phyloP scores from a whole-genome alignment of 2,329 filamentous ascomycete species.

The Colletotrichum trifolii region DNA sequence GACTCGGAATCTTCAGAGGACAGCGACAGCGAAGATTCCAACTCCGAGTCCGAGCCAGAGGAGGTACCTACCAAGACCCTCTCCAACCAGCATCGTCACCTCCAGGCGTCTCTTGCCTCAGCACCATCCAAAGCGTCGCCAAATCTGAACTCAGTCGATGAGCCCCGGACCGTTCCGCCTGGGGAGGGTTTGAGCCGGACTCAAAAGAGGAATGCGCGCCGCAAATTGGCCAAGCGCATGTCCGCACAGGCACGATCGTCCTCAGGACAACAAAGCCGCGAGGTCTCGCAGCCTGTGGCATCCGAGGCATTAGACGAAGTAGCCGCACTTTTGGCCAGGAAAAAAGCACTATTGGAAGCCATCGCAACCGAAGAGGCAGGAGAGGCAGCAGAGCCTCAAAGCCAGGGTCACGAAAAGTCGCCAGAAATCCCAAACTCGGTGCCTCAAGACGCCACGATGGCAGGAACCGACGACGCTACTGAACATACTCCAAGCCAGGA shows the following conservation, averaged over 20 bases:
- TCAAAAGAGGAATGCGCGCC: constrained; percentile 63
- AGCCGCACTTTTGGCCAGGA: constrained; percentile 50
- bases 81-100: constrained; percentile 16
- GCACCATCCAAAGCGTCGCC: constrained; percentile 16
- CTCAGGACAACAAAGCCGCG: constrained; percentile 1
- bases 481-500: not conserved
- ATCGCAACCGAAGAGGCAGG: constrained; percentile 36
- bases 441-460: constrained; percentile 5
- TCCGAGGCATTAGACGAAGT: constrained; percentile 25
- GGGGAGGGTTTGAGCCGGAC: constrained; percentile 55
- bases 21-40: constrained; percentile 37
- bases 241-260: constrained; percentile 14
- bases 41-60: constrained; percentile 48
- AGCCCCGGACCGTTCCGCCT: constrained; percentile 43
- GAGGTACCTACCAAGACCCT: constrained; percentile 48
- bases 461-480: not conserved
- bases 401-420: constrained; percentile 4
- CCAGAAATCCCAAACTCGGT: constrained; percentile 1
- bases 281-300: not conserved
- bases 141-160: constrained; percentile 13
- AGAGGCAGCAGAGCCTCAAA: not conserved
- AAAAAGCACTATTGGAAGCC: constrained; percentile 52
- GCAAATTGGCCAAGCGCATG: constrained; percentile 51
- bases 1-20: constrained; percentile 11
- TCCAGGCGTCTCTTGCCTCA: not conserved